A percentile compares a stretch with the other conserved stretches of the same genome.
phyloP scores from a whole-genome alignment of 768 basidiomycete genomes.

The Melanogaster broomeanus region DNA sequence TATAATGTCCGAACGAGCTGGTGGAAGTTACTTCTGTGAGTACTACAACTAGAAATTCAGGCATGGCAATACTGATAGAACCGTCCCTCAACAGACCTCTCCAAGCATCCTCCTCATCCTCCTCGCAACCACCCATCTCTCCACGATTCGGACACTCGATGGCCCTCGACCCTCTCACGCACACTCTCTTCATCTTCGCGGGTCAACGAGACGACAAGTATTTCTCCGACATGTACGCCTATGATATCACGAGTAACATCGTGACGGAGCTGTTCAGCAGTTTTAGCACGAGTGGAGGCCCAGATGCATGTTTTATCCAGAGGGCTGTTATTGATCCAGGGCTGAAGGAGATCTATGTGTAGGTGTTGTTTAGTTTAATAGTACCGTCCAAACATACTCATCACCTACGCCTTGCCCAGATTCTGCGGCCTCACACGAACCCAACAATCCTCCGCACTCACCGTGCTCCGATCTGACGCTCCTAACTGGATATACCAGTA shows the following conservation, averaged over 20 bases:
- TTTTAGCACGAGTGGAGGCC: conserved; percentile 61
- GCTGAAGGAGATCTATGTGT: conserved; percentile 75
- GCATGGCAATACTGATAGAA: not conserved
- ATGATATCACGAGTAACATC: conserved; percentile 58
- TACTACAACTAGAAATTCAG: conserved; percentile 2
- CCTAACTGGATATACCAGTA: conserved; percentile 75
- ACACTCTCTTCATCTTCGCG: conserved; percentile 70
- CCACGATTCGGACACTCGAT: conserved; percentile 80
- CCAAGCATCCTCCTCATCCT: conserved; percentile 8
- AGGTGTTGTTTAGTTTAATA: conserved; percentile 23
- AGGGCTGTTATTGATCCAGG: conserved; percentile 67
- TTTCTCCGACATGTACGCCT: conserved; percentile 76
- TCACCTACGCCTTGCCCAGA: conserved; percentile 33
- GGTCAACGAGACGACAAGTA: conserved; percentile 70
- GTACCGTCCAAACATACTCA: not conserved
- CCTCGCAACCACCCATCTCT: conserved; percentile 47
- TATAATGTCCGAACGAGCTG: conserved; percentile 65
- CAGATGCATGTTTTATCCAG: conserved; percentile 73
- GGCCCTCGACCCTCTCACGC: conserved; percentile 64
- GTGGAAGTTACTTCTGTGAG: conserved; percentile 73
- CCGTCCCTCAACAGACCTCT: conserved; percentile 16
- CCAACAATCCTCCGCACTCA: conserved; percentile 39
- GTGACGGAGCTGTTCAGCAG: conserved; percentile 64
- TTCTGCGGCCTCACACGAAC: conserved; percentile 62
- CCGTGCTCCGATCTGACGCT: conserved; percentile 46